phyloP scores from a whole-genome alignment of 129 eudicot species.

The Tanacetum coccineum region DNA sequence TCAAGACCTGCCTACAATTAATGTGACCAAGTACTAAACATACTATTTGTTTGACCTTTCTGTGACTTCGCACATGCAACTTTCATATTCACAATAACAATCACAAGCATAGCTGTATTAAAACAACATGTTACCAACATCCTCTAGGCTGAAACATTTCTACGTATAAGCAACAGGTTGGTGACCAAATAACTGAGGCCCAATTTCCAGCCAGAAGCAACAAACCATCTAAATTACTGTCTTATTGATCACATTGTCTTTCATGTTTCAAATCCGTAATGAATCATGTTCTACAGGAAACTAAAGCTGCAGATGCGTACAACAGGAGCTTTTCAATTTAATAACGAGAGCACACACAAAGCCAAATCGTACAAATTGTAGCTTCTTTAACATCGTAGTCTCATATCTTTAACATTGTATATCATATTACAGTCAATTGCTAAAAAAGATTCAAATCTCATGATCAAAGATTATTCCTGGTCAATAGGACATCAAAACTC shows the following conservation, averaged over 20 bases:
- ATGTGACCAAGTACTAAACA: background rate
- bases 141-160: slow-evolving; percentile 10
- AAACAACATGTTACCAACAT: slow-evolving; percentile 2
- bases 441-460: slow-evolving; percentile 6
- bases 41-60: background rate
- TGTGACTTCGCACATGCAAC: background rate
- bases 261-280: background rate
- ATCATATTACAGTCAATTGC: slow-evolving; percentile 10
- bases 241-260: background rate
- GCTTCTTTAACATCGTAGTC: slow-evolving; percentile 6
- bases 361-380: background rate
- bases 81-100: background rate
- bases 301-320: background rate
- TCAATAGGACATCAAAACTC: slow-evolving; percentile 29
- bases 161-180: background rate
- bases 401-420: too few species aligned
- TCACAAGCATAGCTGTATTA: background rate
- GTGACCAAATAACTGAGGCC: background rate
- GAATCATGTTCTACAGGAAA: slow-evolving; percentile 6
- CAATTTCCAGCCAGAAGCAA: background rate
- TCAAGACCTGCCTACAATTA: background rate
- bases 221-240: background rate
- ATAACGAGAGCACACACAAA: background rate
- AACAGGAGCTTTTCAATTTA: background rate
- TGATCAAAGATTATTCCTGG: slow-evolving; percentile 27